Base-by-base conservation (phyloP, 495 filamentous ascomycete genomes). In the Evernia prunastri region DNA sequence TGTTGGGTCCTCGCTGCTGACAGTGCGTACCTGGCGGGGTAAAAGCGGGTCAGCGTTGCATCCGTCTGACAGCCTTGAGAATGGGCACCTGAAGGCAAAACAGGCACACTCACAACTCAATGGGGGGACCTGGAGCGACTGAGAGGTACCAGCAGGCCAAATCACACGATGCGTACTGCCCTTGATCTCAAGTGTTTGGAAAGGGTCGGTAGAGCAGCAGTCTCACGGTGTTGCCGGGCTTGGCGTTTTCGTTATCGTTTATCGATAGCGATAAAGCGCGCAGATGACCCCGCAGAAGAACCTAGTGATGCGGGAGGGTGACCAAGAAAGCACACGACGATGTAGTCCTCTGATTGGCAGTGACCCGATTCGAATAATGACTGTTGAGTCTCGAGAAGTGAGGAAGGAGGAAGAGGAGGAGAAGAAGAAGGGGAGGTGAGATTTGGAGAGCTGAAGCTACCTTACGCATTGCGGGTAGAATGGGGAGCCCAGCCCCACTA, bases 211-310 rank as follows among this genome's bases (percentile, higher is more conserved):
- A 33, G n/a, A n/a, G n/a, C n/a, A n/a, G 53, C 43, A 56, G 49
- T 45, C 27, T 43, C 4, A n/a, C 39, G 39, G 23, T 27, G 36
- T 29, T 39, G 1, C 15, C 20, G 54, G 51, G 61, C 51, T 53
- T 56, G 36, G 53, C 54, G 61, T 63, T 63, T 23, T 53, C 53
- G 27, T 63, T 63, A 63, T 63, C 63, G 61, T 39, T 40, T 63
- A 63, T 63, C 51, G 51, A 25, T 56, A 63, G 57, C 61, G 61
- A 62, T 62, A 62, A 54, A 33, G 35, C 10, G 58, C 17, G 49
- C 61, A 56, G 61, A 29, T 63, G 61, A 63, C 61, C 61, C 53
- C 61, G 39, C 53, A 31, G 27, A 33, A 29, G 23, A 20, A 33
- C 17, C 6, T 57, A 40, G 47, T 36, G 39, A 56, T 4, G 17